phyloP scores from a whole-genome alignment of 257 asterid genomes.

The Forsythia suspensa region DNA sequence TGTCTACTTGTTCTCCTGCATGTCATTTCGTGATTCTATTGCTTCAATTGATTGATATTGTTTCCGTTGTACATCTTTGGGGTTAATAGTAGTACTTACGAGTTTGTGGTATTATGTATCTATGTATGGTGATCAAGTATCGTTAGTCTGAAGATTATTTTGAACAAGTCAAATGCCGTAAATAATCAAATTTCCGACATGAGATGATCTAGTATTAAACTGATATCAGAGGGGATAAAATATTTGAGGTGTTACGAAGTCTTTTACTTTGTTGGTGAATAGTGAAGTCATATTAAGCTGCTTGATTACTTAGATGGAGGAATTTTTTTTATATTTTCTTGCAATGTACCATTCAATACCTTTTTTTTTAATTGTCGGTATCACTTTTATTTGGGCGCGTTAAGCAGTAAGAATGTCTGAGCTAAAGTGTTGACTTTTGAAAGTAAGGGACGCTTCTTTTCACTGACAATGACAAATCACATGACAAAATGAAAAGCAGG shows the following conservation, averaged over 20 bases:
- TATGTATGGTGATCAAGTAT: not conserved
- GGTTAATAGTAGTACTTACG: not conserved
- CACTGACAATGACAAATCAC: not conserved
- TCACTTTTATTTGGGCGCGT: not conserved
- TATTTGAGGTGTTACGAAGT: not conserved
- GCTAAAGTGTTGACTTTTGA: not conserved
- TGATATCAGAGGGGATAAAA: not conserved
- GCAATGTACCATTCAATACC: not conserved
- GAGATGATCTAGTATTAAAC: not conserved
- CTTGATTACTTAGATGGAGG: not conserved
- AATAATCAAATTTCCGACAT: not conserved
- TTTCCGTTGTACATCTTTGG: not conserved
- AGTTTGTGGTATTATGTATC: not conserved
- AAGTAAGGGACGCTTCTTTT: not conserved
- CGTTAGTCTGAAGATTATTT: not conserved
- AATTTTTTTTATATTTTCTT: conserved; percentile 1
- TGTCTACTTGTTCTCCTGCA: not conserved
- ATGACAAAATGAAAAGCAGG: not conserved
- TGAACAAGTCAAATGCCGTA: not conserved
- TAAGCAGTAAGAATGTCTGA: not conserved
- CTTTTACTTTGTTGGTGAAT: not conserved
- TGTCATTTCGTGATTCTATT: not conserved
- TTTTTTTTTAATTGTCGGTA: not conserved
- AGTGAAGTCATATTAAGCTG: not conserved
- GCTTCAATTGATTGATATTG: not conserved